These are phyloP conservation scores for Plasmodium fragile DNA, from an alignment of 169 alveolate species.

Conservation along the genomic window DNA sequence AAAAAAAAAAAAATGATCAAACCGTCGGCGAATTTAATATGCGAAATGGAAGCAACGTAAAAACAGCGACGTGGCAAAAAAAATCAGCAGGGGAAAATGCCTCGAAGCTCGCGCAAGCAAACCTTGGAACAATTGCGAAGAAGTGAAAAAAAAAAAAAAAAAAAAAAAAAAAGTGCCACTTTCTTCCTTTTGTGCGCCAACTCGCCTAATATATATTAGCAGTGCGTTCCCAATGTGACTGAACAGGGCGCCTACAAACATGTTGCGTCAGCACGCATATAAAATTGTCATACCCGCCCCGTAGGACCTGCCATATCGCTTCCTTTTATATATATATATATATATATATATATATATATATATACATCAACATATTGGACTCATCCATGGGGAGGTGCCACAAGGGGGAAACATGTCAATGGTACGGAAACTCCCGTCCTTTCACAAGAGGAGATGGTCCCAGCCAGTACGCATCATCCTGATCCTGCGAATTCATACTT, in stretches of 20 bases:
- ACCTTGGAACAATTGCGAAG: background rate
- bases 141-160: no score
- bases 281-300: background rate
- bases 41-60: background rate
- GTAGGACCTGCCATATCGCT: no score
- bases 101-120: background rate
- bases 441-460: background rate
- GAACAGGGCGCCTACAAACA: background rate
- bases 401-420: background rate
- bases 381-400: background rate
- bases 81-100: background rate
- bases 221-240: background rate
- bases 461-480: background rate
- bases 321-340: no score
- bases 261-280: background rate
- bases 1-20: background rate
- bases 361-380: background rate
- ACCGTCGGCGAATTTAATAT: background rate
- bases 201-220: background rate
- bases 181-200: background rate
- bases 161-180: background rate
- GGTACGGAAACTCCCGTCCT: background rate
- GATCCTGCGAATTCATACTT: background rate
- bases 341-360: no score
- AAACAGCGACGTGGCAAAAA: background rate